Evolutionary conservation across 164 flowering plant genomes (phyloP), one percentile per base, ranked within the genome.

Genomic region (Liriodendron chinense): DNA sequence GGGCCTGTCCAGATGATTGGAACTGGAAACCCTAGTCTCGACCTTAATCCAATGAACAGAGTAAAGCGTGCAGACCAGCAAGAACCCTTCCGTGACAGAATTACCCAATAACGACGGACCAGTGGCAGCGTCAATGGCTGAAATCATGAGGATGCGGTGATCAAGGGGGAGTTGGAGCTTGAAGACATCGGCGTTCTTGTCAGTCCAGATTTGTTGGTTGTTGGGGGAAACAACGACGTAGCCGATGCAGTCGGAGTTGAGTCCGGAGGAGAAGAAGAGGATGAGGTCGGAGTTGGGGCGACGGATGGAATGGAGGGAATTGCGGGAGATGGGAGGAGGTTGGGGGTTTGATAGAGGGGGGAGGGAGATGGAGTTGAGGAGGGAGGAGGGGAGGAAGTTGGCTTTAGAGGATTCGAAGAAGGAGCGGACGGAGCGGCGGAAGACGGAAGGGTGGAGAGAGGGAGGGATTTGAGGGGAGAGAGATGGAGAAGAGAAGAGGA

Each of bases 31-130:
- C 10, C 25, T 71, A 56, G 81, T 34, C 43, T 75, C 77, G 68
- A 92, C 86, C 47, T 72, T 53, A 79, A 81, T 90, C 98, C 94
- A 94, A 78, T 84, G 83, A 70, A 89, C 90, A 70, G 91, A 78
- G 79, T 87, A 85, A 77, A 85, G 47, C 7, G 92, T 85, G 63
- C 76, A 85, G 70, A 78, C 89, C 78, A 90, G 59, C 75, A 93
- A 66, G 81, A 77, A 84, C 47, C 94, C 97, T 68, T 87, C 49
- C 47, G 25, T 26, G 26, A 34, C 53, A 50, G 56, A 68, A 78
- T 72, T 50, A 68, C 70, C 56, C 0, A 25, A 18, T 9, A 72
- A 64, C 47, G 24, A 62, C 56, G 20, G 49, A 57, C 43, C 18
- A 21, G 53, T 18, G 69, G 48, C 77, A 16, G 53, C 73, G 68